Evolutionary conservation across 2,329 filamentous ascomycete genomes (phyloP), one percentile per base, ranked within the genome.

Genomic region (Diplocarpon rosae): DNA sequence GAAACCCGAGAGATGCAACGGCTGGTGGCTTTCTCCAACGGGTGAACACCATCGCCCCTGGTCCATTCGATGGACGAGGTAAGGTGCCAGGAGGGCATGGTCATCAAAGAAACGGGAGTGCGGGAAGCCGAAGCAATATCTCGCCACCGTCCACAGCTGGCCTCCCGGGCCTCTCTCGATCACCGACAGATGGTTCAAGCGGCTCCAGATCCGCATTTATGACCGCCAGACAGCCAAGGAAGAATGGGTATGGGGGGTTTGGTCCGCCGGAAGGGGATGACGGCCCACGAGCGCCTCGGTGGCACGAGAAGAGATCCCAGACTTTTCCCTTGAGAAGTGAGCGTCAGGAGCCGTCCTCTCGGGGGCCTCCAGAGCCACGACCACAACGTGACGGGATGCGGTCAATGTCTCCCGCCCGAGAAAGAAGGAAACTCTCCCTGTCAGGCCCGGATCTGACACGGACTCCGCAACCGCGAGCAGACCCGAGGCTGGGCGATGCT

Each of bases 41-140:
- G 41, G 76, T 85, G 70, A 74, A 84, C 52, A 72, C 67, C 8
- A 80, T 85, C 56, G 70, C 76, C 1, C 76, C 80, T 1, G 80
- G 78, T 0, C 80, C 81, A 0, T 84, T 85, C 54, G 76, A 78
- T 51, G 63, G 65, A 52, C 65, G 63, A 52, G 57, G 43, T 56
- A 51, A 44, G 46, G 50, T 37, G 50, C 29, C 46, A 52, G 20
- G 54, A 52, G n/a, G 14, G 3, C 44, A 56, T 28, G 48, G 59
- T 12, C 66, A 66, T 34, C 42, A 49, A 20, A 51, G 55, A 43
- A 50, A 54, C 37, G 44, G 40, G 28, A 58, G 47, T 5, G 39
- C 37, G 38, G 52, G 48, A 10, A 56, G 52, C 47, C 44, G 46
- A 3, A 33, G 31, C 2, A 46, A 43, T 35, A 51, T 53, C 12